These are phyloP conservation scores for Thraustochytrium sp. DNA, from an alignment of 352 stramenopile species.

Conservation along the genomic window DNA sequence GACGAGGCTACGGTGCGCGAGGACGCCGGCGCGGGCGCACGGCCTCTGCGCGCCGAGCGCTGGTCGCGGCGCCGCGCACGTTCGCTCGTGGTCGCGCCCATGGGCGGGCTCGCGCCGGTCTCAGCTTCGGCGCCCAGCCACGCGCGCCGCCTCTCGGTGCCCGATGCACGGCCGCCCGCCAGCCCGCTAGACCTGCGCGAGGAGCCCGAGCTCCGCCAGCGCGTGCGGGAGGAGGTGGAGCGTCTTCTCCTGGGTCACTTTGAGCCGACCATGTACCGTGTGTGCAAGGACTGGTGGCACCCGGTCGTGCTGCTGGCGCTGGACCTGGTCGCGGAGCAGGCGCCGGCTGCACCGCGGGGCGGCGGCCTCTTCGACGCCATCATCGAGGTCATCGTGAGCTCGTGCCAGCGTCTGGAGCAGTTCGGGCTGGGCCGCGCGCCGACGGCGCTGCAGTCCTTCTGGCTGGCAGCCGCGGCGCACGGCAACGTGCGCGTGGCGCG, in stretches of 20 bases:
- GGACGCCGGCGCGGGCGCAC: not conserved
- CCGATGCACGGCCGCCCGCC: not conserved
- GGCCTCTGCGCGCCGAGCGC: not conserved
- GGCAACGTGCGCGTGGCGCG: conserved; percentile 21
- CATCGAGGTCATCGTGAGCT: not conserved
- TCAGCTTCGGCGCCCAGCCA: not conserved
- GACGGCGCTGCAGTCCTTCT: not conserved
- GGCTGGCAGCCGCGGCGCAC: not conserved
- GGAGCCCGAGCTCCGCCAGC: not conserved
- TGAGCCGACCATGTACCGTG: not conserved
- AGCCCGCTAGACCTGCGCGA: not conserved
- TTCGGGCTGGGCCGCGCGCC: not conserved
- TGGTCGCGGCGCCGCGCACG: not conserved
- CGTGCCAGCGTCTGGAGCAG: not conserved
- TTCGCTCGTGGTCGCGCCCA: not conserved
- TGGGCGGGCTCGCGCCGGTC: not conserved
- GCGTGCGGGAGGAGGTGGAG: not conserved
- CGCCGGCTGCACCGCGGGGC: not conserved
- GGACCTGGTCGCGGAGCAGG: not conserved
- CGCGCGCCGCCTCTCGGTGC: not conserved
- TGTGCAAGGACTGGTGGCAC: conserved; percentile 14
- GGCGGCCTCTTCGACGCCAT: not conserved
- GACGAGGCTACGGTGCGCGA: not conserved
- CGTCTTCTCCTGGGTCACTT: conserved; percentile 5
- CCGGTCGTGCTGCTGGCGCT: not conserved